These are phyloP conservation scores for Luvunga scandens DNA, from an alignment of 345 rosid genomes.

Conservation along the genomic window DNA sequence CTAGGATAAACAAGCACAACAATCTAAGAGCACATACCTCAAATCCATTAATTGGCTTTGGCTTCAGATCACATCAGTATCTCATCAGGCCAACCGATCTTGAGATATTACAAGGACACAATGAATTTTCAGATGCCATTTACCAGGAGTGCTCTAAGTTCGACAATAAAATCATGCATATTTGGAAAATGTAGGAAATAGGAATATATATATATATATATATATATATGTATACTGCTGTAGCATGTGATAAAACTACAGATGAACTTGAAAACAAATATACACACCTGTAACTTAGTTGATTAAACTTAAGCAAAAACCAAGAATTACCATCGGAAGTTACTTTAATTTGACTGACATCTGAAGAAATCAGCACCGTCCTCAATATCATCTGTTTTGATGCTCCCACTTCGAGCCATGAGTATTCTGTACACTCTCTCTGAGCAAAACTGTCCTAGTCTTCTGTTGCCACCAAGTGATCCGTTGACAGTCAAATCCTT, in stretches of 20 bases:
- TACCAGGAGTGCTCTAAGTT: background rate
- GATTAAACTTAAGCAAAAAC: background rate
- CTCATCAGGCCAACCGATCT: no score
- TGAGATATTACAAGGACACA: no score
- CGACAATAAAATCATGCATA: slow-evolving; percentile 1
- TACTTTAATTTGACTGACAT: slow-evolving; percentile 8
- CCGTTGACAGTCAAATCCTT: slow-evolving; percentile 76
- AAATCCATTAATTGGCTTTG: background rate
- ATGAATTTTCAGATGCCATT: no score
- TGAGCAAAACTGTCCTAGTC: slow-evolving; percentile 83
- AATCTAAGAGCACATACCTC: background rate
- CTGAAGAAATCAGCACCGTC: slow-evolving; percentile 85
- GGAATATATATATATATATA: background rate
- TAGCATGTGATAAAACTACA: background rate
- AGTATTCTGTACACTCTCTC: slow-evolving; percentile 82
- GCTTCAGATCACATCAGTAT: no score
- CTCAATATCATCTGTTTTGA: slow-evolving; percentile 82
- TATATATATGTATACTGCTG: no score
- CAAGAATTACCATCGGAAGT: background rate
- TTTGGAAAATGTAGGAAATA: background rate
- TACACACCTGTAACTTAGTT: background rate
- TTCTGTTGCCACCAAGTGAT: slow-evolving; percentile 58
- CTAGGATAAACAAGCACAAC: background rate
- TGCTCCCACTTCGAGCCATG: slow-evolving; percentile 66
- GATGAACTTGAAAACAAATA: background rate